Conservation (phyloP, 208 protist species). For the Leishmania martiniquensis region DNA sequence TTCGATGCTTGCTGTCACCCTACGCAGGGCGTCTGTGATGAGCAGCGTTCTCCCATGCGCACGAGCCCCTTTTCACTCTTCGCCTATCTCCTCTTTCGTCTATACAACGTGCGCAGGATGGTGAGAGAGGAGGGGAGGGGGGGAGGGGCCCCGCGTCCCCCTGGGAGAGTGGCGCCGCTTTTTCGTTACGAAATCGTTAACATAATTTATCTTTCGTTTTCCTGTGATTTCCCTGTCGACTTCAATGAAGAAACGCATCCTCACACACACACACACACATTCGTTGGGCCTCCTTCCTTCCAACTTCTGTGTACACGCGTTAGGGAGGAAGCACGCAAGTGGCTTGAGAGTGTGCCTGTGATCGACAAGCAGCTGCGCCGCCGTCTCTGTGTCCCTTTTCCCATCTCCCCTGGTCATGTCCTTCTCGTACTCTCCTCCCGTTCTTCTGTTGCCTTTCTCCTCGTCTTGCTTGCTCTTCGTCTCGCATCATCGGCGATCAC, state of each 20-base stretch:
- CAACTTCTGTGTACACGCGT: not conserved
- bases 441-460: not conserved
- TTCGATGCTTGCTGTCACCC: not conserved
- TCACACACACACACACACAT: too few species aligned
- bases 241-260: too few species aligned
- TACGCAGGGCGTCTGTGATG: not conserved
- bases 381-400: not conserved
- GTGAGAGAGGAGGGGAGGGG: not conserved
- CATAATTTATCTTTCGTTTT: slow-evolving; percentile 1
- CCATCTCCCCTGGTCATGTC: slow-evolving; percentile 6
- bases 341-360: not conserved
- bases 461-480: not conserved
- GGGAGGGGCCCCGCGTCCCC: not conserved
- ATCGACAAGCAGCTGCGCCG: not conserved
- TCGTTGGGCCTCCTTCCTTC: not conserved
- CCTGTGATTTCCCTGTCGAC: too few species aligned
- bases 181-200: slow-evolving; percentile 3
- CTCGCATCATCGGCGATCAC: not conserved
- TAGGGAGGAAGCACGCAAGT: not conserved
- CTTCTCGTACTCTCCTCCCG: not conserved
- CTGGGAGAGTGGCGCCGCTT: not conserved
- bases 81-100: slow-evolving; percentile 30
- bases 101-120: not conserved
- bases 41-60: not conserved
- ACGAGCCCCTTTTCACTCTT: not conserved